These are phyloP conservation scores for Vigna radiata DNA, from an alignment of 306 rosid species.

Conservation along the genomic window DNA sequence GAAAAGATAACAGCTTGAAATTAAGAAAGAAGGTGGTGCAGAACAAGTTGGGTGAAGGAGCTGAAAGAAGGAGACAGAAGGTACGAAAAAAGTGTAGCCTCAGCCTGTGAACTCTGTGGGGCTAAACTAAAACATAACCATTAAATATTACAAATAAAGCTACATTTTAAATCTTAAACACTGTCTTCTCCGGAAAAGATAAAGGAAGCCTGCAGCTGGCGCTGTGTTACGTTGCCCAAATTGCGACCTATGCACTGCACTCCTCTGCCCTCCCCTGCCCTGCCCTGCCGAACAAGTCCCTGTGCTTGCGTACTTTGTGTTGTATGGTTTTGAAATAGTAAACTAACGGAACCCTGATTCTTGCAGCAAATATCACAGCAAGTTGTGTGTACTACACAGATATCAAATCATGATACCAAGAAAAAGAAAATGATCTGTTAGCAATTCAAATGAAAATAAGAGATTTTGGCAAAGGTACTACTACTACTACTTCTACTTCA, in stretches of 20 bases:
- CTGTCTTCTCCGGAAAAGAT: slow-evolving; percentile 55
- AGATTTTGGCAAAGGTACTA: too few relatives aligned
- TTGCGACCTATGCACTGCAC: slow-evolving; percentile 2
- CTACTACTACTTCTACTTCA: too few relatives aligned
- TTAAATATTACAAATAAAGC: slow-evolving; percentile 31
- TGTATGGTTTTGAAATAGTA: slow-evolving; percentile 17
- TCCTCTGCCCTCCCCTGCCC: neutral
- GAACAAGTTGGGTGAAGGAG: slow-evolving; percentile 14
- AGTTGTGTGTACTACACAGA: neutral
- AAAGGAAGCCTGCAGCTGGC: neutral
- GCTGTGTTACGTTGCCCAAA: slow-evolving; percentile 3
- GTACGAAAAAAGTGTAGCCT: slow-evolving; percentile 42
- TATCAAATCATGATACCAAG: too few relatives aligned
- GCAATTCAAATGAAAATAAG: too few relatives aligned
- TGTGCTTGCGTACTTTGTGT: slow-evolving; percentile 27
- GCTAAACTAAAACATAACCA: slow-evolving; percentile 32
- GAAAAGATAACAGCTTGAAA: neutral
- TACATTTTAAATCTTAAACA: neutral
- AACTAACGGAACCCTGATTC: slow-evolving; percentile 31
- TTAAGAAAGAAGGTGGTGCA: neutral
- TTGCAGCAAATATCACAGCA: slow-evolving; percentile 28
- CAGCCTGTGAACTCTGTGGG: slow-evolving; percentile 40
- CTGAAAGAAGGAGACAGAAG: slow-evolving; percentile 35
- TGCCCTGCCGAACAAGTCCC: neutral
- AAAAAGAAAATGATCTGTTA: too few relatives aligned